A percentile compares a stretch with the other conserved stretches of the same genome.
These are phyloP conservation scores for Apiotrichum domesticum DNA, from an alignment of 1,284 basidiomycete genomes.

Conservation along the genomic window DNA sequence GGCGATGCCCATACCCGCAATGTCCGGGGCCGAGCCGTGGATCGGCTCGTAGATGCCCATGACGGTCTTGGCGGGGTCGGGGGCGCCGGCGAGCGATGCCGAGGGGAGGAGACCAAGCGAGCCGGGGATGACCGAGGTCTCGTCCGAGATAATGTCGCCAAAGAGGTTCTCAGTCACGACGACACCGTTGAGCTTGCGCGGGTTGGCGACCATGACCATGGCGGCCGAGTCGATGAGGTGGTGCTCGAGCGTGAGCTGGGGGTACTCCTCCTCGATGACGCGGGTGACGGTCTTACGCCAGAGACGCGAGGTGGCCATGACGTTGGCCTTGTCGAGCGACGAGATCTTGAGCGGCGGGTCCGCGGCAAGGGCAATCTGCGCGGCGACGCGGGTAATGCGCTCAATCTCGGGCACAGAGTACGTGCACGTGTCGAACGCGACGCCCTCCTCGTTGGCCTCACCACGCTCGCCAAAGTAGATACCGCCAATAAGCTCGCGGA, in stretches of 20 bases:
- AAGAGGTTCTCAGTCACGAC: slow-evolving; percentile 88
- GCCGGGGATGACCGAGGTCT: slow-evolving; percentile 94
- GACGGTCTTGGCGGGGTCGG: slow-evolving; percentile 59
- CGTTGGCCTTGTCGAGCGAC: slow-evolving; percentile 98
- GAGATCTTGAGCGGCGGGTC: slow-evolving; percentile 84
- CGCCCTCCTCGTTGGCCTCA: slow-evolving; percentile 63
- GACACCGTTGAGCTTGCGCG: slow-evolving; percentile 91
- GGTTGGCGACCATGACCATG: slow-evolving; percentile 90
- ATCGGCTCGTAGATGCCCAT: slow-evolving; percentile 63
- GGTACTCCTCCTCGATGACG: slow-evolving; percentile 74
- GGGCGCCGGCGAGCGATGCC: slow-evolving; percentile 69
- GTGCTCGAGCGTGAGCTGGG: slow-evolving; percentile 78
- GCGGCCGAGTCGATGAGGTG: slow-evolving; percentile 76
- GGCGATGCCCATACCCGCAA: slow-evolving; percentile 75
- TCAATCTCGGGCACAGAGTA: slow-evolving; percentile 90
- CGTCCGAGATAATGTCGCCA: slow-evolving; percentile 93
- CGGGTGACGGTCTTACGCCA: slow-evolving; percentile 91
- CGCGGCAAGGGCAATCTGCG: slow-evolving; percentile 76
- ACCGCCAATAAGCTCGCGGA: slow-evolving; percentile 90
- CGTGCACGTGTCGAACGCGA: slow-evolving; percentile 84
- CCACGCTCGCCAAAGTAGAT: slow-evolving; percentile 60
- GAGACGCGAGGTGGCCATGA: slow-evolving; percentile 86
- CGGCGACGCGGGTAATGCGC: slow-evolving; percentile 92
- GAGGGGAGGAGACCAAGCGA: slow-evolving; percentile 94
- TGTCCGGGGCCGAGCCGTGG: slow-evolving; percentile 91